Evolutionary conservation across 306 rosid species (phyloP).

Genomic region (Citrullus mucosospermus): DNA sequence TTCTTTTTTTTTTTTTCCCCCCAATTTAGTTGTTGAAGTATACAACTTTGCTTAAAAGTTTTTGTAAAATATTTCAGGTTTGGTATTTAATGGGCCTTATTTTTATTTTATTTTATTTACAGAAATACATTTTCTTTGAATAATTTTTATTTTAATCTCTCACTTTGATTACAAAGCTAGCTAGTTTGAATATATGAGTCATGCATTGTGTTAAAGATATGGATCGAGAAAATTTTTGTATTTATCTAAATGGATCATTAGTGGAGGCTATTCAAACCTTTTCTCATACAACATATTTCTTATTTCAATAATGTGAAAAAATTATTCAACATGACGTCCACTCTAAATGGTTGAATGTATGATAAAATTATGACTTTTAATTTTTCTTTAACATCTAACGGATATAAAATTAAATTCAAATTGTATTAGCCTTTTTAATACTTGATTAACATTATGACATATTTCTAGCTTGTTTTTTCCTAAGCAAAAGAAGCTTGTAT

Average conservation of each 20-base stretch:
- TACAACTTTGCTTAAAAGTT: not conserved
- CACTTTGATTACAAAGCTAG: not conserved
- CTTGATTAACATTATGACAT: too few relatives aligned
- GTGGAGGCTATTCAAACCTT: not conserved
- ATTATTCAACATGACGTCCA: not conserved
- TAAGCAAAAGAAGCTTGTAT: too few relatives aligned
- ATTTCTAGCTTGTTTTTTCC: too few relatives aligned
- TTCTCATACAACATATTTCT: not conserved
- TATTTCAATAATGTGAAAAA: not conserved
- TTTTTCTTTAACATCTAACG: too few relatives aligned
- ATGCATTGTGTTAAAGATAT: not conserved
- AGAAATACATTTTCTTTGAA: not conserved
- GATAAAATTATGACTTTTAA: too few relatives aligned
- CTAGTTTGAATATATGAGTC: not conserved
- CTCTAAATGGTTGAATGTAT: not conserved
- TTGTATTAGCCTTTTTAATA: too few relatives aligned
- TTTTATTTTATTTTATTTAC: not conserved
- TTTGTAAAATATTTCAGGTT: not conserved
- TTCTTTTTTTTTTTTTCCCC: too few relatives aligned
- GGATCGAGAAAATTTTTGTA: not conserved
- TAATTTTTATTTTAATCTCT: not conserved
- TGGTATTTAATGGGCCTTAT: not conserved
- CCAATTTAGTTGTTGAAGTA: not conserved
- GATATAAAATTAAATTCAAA: too few relatives aligned
- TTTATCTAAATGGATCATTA: not conserved